Conservation (phyloP, 2,329 filamentous ascomycete species). For the Aspergillus transmontanensis region DNA sequence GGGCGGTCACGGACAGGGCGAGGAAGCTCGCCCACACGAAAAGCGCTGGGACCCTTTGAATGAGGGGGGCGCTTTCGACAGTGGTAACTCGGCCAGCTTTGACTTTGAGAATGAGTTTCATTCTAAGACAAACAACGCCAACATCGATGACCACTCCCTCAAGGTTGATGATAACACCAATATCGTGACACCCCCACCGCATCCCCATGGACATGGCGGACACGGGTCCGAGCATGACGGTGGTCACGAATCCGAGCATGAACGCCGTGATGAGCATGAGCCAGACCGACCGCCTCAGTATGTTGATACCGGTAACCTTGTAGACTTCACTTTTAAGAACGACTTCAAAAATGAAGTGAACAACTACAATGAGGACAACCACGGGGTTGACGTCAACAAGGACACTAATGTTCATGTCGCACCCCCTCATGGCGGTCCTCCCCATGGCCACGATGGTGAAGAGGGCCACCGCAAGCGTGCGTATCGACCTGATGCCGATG, state of each 20-base stretch:
- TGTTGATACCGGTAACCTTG: conserved; percentile 19
- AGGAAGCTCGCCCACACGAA: too few relatives aligned
- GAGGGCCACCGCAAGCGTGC: background rate
- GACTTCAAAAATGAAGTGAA: conserved; percentile 12
- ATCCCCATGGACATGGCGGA: conserved; percentile 9
- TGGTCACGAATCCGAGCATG: background rate
- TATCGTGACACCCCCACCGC: background rate
- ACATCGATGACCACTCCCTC: background rate
- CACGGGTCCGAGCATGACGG: background rate
- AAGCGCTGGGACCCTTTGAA: too few relatives aligned
- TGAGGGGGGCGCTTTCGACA: conserved; percentile 21
- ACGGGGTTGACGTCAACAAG: conserved; percentile 19
- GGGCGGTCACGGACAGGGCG: background rate
- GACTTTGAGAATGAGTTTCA: background rate
- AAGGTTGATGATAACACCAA: background rate
- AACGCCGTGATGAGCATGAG: background rate
- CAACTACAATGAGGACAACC: conserved; percentile 27
- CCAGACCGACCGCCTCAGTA: conserved; percentile 19
- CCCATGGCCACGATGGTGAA: background rate
- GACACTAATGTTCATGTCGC: conserved; percentile 16
- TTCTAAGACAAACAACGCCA: background rate
- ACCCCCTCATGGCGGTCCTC: background rate
- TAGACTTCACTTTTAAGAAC: conserved; percentile 11
- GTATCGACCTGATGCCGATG: background rate
- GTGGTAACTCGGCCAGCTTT: conserved; percentile 16